Base-by-base conservation (phyloP, 1,139 yeast genomes). In the Kodamaea fungicola region DNA sequence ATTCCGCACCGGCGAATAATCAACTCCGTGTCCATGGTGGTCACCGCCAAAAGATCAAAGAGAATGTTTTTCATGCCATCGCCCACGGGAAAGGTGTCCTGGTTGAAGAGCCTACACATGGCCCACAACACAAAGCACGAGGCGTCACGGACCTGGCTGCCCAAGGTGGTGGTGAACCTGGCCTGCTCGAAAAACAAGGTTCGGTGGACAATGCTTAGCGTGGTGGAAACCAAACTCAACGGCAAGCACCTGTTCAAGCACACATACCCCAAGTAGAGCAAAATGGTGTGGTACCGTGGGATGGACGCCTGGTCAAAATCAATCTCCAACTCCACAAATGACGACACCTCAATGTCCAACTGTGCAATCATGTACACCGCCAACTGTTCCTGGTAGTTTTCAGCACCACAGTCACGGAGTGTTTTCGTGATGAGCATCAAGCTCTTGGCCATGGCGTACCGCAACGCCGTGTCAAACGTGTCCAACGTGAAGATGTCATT, bases 1-100 rank as follows among this genome's bases (percentile, higher is more conserved):
- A 88, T 69, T 0, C 90, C 83, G 24, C 97, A 92, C 40, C 95
- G 68, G 41, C 96, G 67, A 9, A 89, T 76, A 40, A 81, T 71
- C 22, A 87, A 65, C 38, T 89, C 96, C 21, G 71, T 62, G 54
- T 90, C 97, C 51, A 83, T 82, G 32, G 86, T 68, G 9, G 81
- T 62, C 1, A 78, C 71, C 12, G 68, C 57, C 2, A 85, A 52
- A 22, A 87, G 54, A 42, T 73, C 75, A 9, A 60, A 46, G 30
- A 80, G 67, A 1, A 62, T 42, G 2, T 40, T 39, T 12, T 51
- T 45, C 4, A 6, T 24, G n/a, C 27, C 27, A 9, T 9, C 27
- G 4, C n/a, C 12, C 6, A 9, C 27, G 6, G 39, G 36, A 26
- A 61, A 44, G 1, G 44, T 35, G 0, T 40, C 32, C 13, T 37